Evolutionary conservation across 2,329 filamentous ascomycete species (phyloP), one percentile per base, ranked within the genome.

Genomic region (Leptographium wingfieldii): DNA sequence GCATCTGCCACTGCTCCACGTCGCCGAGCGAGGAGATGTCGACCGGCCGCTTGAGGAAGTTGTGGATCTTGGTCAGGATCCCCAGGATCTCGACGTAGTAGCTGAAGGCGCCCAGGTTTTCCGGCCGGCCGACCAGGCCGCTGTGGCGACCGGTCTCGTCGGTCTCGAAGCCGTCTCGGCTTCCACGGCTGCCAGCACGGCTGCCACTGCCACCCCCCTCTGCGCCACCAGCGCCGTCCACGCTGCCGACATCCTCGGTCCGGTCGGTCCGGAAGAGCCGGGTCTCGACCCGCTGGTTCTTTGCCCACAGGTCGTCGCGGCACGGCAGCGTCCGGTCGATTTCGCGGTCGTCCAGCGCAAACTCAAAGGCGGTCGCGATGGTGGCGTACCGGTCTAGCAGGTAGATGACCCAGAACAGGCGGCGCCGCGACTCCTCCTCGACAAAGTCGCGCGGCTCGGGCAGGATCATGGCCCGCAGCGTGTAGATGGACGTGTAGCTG

Each of bases 381-480:
- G 91, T 96, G 0, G 90, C 90, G 69, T 95, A 96, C 56, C 92
- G 81, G 69, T 96, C 92, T 6, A 96, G 78, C 14, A 96, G 74
- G 68, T 95, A 96, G 12, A 95, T 85, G 85, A 95, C 92, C 92
- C 92, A 96, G 71, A 96, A 95, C 1, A 96, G 76, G 31, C 92
- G 80, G 33, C 92, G 81, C 33, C 91, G 79, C 51, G 88, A 88
- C 71, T 96, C 92, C 63, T 96, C 92, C 69, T 96, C 91, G 60
- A 95, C 87, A 71, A 92, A 96, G 63, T 90, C 88, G 57, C 83
- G 85, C 0, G 92, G 82, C 62, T 95, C 90, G 0, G 90, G 88
- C 0, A 96, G 76, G 3, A 92, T 85, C 76, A 92, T 92, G 19
- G 91, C 90, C 59, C 91, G 81, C 53, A 95, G 76, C 0, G 91